These are phyloP conservation scores for Tylopilus balloui DNA, from an alignment of 768 basidiomycete species.

Conservation along the genomic window DNA sequence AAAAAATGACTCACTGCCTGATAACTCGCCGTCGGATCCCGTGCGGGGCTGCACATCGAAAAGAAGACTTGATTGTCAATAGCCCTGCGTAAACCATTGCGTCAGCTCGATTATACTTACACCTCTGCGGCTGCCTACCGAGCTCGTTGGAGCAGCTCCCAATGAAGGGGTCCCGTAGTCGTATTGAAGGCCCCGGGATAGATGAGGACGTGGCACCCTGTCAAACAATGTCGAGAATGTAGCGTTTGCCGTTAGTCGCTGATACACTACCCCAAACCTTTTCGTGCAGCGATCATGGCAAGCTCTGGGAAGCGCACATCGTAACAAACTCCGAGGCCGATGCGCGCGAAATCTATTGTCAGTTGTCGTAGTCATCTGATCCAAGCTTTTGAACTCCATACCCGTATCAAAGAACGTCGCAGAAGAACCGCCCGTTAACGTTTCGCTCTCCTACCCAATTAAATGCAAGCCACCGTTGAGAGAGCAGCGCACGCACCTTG, in stretches of 20 bases:
- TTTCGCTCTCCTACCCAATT: constrained; percentile 73
- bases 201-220: constrained; percentile 82
- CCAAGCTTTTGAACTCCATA: constrained; percentile 26
- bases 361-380: not conserved
- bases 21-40: constrained; percentile 76
- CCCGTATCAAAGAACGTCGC: constrained; percentile 87
- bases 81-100: constrained; percentile 50
- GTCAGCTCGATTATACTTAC: constrained; percentile 5
- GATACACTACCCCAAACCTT: constrained; percentile 46
- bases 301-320: constrained; percentile 94
- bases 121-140: constrained; percentile 41
- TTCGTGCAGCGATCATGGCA: constrained; percentile 83
- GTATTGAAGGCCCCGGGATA: constrained; percentile 95
- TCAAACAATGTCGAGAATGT: constrained; percentile 5
- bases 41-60: constrained; percentile 93
- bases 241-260: not conserved
- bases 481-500: constrained; percentile 49
- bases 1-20: constrained; percentile 62
- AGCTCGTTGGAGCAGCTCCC: constrained; percentile 86
- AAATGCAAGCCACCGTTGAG: not conserved
- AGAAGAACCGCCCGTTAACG: constrained; percentile 68
- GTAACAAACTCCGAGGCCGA: constrained; percentile 95
- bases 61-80: constrained; percentile 97
- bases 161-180: constrained; percentile 94
- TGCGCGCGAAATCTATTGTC: constrained; percentile 82